Base-by-base conservation (phyloP, 805 yeast species). In the Metschnikowia baotianmanensis region DNA sequence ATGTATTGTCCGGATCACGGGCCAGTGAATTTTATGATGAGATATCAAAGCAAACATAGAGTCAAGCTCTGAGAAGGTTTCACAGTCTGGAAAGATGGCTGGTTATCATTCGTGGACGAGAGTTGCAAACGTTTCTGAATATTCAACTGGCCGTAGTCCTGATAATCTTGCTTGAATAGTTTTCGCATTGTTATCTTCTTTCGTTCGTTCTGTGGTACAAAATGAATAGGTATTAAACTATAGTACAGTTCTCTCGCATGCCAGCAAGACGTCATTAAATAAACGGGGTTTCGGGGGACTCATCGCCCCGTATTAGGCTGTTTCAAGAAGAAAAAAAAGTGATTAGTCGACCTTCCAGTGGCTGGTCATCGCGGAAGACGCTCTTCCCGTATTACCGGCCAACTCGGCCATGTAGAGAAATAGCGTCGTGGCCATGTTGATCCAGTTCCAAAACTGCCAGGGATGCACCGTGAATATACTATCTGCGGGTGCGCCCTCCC, bases 361-460 rank as follows among this genome's bases (percentile, higher is more conserved):
- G 48, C 68, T 66, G 6, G 74, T 69, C 47, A 69, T 56, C 16
- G 70, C 67, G 24, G 64, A 58, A 29, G 42, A 45, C 15, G 61
- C 41, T 30, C 56, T 52, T 24, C 56, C 55, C 37, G 56, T 53
- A 45, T 63, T 62, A 13, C 72, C 71, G 50, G 80, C 62, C 45
- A 91, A 69, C 64, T 91, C 99, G 34, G 85, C 70, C 22, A 83
- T 81, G 62, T 91, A 91, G 20, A 93, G 69, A n/a, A 80, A 67
- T 42, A 93, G 66, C 10, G 95, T 85, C 38, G 83, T 75, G 50
- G 83, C 80, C 70, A 91, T 86, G 59, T 91, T 91, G 43, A 86
- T 77, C 98, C 98, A 91, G 55, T 90, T 87, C 98, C 99, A 91
- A 59, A 93, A 86, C 55, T 88, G 89, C 87, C 95, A 85, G n/a